Conservation (phyloP, 2,329 filamentous ascomycete genomes). For the Neofusicoccum umdonicola region DNA sequence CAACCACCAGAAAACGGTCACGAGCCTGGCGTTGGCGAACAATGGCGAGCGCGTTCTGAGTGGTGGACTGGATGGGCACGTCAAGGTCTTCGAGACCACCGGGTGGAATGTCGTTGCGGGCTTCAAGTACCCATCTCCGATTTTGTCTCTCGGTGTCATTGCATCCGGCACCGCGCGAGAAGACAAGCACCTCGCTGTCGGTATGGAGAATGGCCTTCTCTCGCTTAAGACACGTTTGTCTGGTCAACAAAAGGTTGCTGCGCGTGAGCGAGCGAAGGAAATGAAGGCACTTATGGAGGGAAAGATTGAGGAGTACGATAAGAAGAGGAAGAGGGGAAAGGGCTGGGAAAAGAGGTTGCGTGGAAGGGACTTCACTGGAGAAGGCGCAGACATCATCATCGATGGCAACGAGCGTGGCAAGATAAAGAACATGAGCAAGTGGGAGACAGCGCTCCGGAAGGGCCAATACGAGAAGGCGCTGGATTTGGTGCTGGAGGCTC, state of each 20-base stretch:
- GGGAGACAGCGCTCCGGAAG: conserved; percentile 79
- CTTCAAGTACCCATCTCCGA: conserved; percentile 87
- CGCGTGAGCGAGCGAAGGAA: conserved; percentile 74
- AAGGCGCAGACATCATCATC: conserved; percentile 85
- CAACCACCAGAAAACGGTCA: conserved; percentile 98
- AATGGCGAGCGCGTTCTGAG: conserved; percentile 78
- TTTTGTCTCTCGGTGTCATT: conserved; percentile 79
- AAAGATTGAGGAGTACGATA: conserved; percentile 74
- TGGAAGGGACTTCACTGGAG: conserved; percentile 77
- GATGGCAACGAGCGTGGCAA: conserved; percentile 67
- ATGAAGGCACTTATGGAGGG: conserved; percentile 81
- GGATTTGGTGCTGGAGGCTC: conserved; percentile 66
- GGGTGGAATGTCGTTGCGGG: conserved; percentile 96
- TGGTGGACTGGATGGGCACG: conserved; percentile 88
- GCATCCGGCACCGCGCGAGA: conserved; percentile 64
- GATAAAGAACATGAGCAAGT: conserved; percentile 64
- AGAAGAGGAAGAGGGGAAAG: conserved; percentile 59
- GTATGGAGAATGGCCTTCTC: conserved; percentile 90
- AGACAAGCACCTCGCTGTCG: conserved; percentile 91
- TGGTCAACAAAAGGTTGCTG: conserved; percentile 73
- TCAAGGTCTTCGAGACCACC: conserved; percentile 93
- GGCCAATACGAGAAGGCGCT: conserved; percentile 75
- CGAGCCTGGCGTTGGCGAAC: conserved; percentile 77
- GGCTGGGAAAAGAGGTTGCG: conserved; percentile 62
- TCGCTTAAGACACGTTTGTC: conserved; percentile 86